Percentiles rank a stretch among this genome's conserved stretches.
Evolutionary conservation across 768 basidiomycete species (phyloP).

Genomic region (Rhodotorula diobovata): DNA sequence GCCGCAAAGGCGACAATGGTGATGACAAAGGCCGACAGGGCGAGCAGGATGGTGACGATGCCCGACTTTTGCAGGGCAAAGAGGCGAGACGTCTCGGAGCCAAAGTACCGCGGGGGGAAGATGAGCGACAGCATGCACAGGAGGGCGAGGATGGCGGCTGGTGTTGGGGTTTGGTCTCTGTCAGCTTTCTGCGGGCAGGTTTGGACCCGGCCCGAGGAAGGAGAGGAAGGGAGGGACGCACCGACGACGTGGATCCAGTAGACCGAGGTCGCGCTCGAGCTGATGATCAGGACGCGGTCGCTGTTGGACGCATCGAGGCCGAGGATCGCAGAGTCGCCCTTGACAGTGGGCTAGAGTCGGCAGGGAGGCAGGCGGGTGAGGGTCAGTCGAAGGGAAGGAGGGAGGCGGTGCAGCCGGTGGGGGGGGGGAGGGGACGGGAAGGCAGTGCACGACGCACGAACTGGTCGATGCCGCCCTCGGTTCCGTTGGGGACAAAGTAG

Average conservation of each 20-base stretch:
- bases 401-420: background rate
- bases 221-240: background rate
- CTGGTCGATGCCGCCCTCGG: constrained; percentile 23
- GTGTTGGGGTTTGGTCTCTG: too few species aligned
- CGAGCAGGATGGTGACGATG: constrained; percentile 33
- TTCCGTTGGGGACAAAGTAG: constrained; percentile 30
- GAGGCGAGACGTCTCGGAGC: constrained; percentile 18
- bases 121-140: constrained; percentile 28
- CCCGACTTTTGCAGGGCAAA: constrained; percentile 37
- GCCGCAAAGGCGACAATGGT: constrained; percentile 25
- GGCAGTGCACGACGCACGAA: constrained; percentile 25
- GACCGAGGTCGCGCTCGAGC: constrained; percentile 6
- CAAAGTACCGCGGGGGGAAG: constrained; percentile 30
- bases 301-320: constrained; percentile 2
- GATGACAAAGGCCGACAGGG: constrained; percentile 10
- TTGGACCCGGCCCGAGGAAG: too few species aligned
- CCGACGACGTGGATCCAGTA: constrained; percentile 36
- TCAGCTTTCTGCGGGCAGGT: too few species aligned
- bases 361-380: too few species aligned
- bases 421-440: too few species aligned
- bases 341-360: background rate
- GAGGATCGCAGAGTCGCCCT: constrained; percentile 22
- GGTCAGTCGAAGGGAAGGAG: background rate
- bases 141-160: constrained; percentile 23
- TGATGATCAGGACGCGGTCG: constrained; percentile 13